These are phyloP conservation scores for Psilocybe azurescens DNA, from an alignment of 768 basidiomycete species.

Conservation along the genomic window DNA sequence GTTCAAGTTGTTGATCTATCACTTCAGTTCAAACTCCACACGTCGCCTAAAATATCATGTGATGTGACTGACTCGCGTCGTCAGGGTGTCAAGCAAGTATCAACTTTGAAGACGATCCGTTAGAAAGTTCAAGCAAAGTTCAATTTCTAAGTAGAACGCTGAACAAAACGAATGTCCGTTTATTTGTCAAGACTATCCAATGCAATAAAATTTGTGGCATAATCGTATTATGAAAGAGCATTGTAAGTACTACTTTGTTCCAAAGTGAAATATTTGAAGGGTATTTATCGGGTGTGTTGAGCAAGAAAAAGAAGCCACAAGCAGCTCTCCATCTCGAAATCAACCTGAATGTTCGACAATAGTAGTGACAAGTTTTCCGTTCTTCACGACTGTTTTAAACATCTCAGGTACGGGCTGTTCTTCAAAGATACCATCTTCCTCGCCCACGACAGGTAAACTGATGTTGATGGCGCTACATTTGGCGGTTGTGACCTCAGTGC, in stretches of 20 bases:
- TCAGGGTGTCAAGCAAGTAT: not conserved
- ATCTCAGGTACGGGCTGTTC: conserved; percentile 96
- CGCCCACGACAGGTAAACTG: conserved; percentile 81
- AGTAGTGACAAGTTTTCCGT: conserved; percentile 86
- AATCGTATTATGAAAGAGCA: not conserved
- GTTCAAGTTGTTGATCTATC: not conserved
- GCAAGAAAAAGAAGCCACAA: not conserved
- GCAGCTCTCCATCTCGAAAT: not conserved
- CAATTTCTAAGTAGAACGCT: too few species aligned
- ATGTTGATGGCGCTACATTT: conserved; percentile 96
- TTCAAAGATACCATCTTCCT: conserved; percentile 90
- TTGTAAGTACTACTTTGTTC: conserved; percentile 1
- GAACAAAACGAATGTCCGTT: not conserved
- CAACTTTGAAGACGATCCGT: not conserved
- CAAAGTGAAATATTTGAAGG: not conserved
- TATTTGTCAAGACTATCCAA: not conserved
- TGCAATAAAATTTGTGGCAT: not conserved
- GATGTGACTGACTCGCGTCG: conserved; percentile 15
- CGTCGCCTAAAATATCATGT: conserved; percentile 16
- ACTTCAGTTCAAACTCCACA: conserved; percentile 1
- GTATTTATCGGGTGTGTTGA: not conserved
- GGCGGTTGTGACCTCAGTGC: conserved; percentile 87
- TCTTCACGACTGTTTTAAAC: conserved; percentile 82
- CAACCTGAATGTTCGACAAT: conserved; percentile 87
- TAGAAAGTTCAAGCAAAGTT: not conserved